phyloP scores from a whole-genome alignment of 805 yeast species.

The Lachancea nothofagi region DNA sequence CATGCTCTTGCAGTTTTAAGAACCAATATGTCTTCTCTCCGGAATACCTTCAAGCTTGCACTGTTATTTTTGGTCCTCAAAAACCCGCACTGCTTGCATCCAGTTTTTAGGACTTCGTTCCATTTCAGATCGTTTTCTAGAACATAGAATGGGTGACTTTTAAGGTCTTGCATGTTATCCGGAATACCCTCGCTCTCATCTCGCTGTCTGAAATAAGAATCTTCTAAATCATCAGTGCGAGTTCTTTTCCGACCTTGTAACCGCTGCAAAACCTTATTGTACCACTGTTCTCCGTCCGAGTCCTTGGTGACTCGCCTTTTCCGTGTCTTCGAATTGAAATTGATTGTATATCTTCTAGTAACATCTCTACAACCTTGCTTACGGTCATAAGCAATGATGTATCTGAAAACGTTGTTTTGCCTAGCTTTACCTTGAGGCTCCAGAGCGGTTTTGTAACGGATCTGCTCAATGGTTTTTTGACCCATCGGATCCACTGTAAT shows the following conservation, averaged over 20 bases:
- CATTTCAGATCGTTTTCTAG: conserved; percentile 67
- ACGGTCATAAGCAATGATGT: conserved; percentile 72
- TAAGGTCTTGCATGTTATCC: conserved; percentile 71
- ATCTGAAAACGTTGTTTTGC: conserved; percentile 50
- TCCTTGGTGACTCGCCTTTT: conserved; percentile 66
- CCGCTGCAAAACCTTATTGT: conserved; percentile 36
- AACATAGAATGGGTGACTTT: conserved; percentile 81
- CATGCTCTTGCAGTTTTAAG: conserved; percentile 77
- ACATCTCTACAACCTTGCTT: conserved; percentile 68
- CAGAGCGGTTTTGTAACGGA: conserved; percentile 49
- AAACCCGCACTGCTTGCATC: conserved; percentile 63
- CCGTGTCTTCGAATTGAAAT: conserved; percentile 67
- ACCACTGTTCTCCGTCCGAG: conserved; percentile 57
- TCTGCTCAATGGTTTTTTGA: conserved; percentile 55
- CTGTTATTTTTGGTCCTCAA: conserved; percentile 44
- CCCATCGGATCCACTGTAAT: conserved; percentile 80
- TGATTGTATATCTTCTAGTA: conserved; percentile 69
- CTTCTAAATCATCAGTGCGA: conserved; percentile 35
- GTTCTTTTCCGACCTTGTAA: conserved; percentile 26
- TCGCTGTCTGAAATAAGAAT: conserved; percentile 36
- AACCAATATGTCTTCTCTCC: conserved; percentile 54
- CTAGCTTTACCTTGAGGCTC: conserved; percentile 51
- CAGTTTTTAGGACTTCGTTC: conserved; percentile 66
- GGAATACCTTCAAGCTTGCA: conserved; percentile 56
- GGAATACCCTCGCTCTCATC: conserved; percentile 84